phyloP scores from a whole-genome alignment of 441 rosid genomes.

The Daphne laureola region DNA sequence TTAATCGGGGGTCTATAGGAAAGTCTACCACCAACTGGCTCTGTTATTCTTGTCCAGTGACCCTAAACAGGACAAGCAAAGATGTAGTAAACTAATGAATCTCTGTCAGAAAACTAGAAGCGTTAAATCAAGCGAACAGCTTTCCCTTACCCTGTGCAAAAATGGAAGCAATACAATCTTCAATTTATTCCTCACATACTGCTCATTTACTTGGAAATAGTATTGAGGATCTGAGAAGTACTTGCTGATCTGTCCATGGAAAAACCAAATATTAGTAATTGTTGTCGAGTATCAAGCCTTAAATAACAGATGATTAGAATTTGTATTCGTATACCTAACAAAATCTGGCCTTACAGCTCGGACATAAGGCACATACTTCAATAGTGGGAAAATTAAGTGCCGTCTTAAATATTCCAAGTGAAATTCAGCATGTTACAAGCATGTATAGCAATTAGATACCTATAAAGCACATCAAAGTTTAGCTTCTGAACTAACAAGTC shows the following conservation, averaged over 20 bases:
- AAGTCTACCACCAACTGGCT: slow-evolving; percentile 37
- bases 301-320: no score
- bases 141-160: slow-evolving; percentile 29
- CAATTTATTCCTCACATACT: slow-evolving; percentile 37
- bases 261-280: not conserved
- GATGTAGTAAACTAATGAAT: not conserved
- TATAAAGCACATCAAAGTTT: no score
- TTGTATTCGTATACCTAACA: no score
- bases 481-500: no score
- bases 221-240: slow-evolving; percentile 44
- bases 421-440: no score
- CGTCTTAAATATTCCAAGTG: no score
- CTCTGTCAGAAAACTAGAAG: not conserved
- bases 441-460: no score
- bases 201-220: slow-evolving; percentile 45
- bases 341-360: no score
- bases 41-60: slow-evolving; percentile 38
- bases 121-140: not conserved
- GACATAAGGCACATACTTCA: no score
- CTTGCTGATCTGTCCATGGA: slow-evolving; percentile 25
- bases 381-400: no score
- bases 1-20: slow-evolving; percentile 35
- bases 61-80: slow-evolving; percentile 19
- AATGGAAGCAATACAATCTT: slow-evolving; percentile 42
- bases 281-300: no score